Evolutionary conservation across 2,329 filamentous ascomycete species (phyloP), one percentile per base, ranked within the genome.

Genomic region (Calonectria pauciramosa): DNA sequence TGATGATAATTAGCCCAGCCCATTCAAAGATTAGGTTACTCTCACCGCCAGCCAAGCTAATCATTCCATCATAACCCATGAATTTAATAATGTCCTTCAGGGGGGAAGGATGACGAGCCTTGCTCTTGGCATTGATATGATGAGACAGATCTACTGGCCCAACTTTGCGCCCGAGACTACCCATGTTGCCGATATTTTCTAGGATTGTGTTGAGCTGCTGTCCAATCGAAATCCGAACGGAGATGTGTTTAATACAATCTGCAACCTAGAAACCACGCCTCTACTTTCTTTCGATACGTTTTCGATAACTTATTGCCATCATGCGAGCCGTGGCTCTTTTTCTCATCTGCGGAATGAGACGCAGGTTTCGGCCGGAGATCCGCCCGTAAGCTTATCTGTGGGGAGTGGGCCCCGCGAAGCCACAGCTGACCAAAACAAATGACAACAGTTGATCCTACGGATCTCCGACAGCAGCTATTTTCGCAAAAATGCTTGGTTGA

Each of bases 31-130:
- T 51, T 38, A 3, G 10, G 20, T 13, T 1, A 23, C 9, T 30
- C 30, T 64, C 63, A 82, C 82, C 82, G 75, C 82, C 82, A 2
- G 82, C 82, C 7, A 83, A 70, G 66, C 80, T 82, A 34, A 84
- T 80, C 83, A 84, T 84, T 18, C 81, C 82, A 70, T 84, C 82
- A n/a, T 78, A 76, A 1, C 70, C 79, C 82, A 83, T 84, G n/a
- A 78, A 83, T 68, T 81, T 80, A 71, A 84, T 80, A 28, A 84
- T 84, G 47, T 84, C 82, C 64, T 84, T 84, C 6, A 84, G 74
- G 1, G 83, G 83, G 9, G 80, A 82, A 0, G 81, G 81, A 64
- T 83, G 82, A 0, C 83, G 73, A 28, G 82, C 75, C 34, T 77
- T 80, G 73, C 80, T 82, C 63, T 80, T 79, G 14, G 68, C 32